Conservation (phyloP, 805 yeast genomes). For the Ogataea pilisensis region DNA sequence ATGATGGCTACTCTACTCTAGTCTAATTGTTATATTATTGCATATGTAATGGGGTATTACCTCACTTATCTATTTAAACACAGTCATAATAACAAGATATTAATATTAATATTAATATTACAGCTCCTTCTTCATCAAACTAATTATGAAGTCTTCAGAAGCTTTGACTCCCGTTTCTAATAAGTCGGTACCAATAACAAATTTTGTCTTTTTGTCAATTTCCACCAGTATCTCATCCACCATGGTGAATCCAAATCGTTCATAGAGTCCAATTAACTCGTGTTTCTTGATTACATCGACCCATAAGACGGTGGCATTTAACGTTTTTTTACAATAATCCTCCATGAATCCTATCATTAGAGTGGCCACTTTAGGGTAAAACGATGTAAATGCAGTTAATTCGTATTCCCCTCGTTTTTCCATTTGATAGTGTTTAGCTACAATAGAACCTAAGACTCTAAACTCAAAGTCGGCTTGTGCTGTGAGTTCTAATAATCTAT, state of each 20-base stretch:
- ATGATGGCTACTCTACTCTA: no score
- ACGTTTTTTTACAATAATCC: constrained; percentile 5
- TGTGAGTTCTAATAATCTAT: constrained; percentile 14
- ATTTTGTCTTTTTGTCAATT: constrained; percentile 21
- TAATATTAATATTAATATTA: no score
- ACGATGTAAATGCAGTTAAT: constrained; percentile 51
- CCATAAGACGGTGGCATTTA: constrained; percentile 21
- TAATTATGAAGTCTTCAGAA: constrained; percentile 36
- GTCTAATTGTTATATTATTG: no score
- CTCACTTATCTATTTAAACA: no score
- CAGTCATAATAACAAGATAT: no score
- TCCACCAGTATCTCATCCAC: constrained; percentile 23
- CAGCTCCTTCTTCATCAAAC: constrained; percentile 30
- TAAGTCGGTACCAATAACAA: constrained; percentile 8
- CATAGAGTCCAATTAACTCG: constrained; percentile 42
- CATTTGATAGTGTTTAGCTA: constrained; percentile 26
- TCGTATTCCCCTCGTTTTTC: constrained; percentile 29
- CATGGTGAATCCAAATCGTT: constrained; percentile 35
- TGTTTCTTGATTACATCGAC: constrained; percentile 49
- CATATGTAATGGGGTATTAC: no score
- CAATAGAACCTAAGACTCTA: constrained; percentile 33
- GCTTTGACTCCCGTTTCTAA: constrained; percentile 40
- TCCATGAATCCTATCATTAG: constrained; percentile 21
- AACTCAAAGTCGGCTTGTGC: constrained; percentile 29
- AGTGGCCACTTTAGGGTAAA: constrained; percentile 34